Percentiles rank a stretch among this genome's conserved stretches.
Conservation (phyloP, 2,329 filamentous ascomycete species). For the Penicillium hordei region DNA sequence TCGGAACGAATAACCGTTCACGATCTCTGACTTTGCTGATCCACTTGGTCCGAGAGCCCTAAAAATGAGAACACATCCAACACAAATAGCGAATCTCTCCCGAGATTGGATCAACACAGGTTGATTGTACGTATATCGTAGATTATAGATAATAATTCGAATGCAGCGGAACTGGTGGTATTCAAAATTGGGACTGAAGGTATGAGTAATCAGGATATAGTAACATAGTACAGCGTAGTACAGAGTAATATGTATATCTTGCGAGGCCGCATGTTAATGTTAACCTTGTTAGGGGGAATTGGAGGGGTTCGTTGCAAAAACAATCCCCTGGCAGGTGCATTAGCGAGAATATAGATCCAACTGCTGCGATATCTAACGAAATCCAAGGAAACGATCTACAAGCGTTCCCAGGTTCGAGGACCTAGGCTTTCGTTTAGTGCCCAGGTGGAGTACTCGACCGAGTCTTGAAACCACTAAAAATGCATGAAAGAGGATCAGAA, state of each 20-base stretch:
- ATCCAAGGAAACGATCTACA: not conserved
- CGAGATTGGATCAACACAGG: not conserved
- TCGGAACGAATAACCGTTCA: not conserved
- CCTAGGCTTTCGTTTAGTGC: not conserved
- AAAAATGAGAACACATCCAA: constrained; percentile 5
- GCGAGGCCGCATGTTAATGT: not conserved
- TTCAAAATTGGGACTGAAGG: not conserved
- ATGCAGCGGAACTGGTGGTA: not conserved
- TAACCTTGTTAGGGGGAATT: not conserved
- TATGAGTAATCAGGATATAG: not conserved
- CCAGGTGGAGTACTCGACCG: not conserved
- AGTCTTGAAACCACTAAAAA: not conserved
- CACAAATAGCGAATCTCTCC: not conserved
- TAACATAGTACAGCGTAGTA: too few species aligned
- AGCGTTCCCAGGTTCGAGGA: not conserved
- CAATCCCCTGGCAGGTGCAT: constrained; percentile 5
- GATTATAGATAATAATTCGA: not conserved
- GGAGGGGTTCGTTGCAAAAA: not conserved
- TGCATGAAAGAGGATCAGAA: not conserved
- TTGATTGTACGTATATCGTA: not conserved
- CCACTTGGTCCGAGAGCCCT: constrained; percentile 6
- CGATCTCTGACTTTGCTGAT: constrained; percentile 1
- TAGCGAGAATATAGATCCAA: constrained; percentile 6
- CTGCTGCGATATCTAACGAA: not conserved
- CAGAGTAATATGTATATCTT: not conserved